Percentiles rank a stretch among this genome's conserved stretches.
Conservation (phyloP, 768 basidiomycete species). For the Rhodotorula toruloides region DNA sequence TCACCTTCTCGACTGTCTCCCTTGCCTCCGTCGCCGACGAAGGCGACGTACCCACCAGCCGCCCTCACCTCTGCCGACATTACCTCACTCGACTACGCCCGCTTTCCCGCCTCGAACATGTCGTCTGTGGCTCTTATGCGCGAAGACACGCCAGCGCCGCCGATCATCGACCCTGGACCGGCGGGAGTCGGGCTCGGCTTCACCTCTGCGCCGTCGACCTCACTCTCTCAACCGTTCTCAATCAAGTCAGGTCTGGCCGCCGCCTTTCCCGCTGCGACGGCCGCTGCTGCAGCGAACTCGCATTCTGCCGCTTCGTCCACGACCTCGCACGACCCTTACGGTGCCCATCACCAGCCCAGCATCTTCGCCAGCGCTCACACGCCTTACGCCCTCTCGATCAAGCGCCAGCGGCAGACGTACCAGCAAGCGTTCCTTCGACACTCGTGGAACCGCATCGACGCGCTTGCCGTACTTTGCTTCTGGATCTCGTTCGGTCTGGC, state of each 20-base stretch:
- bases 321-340: background rate
- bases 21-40: background rate
- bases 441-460: constrained; percentile 86
- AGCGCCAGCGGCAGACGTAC: constrained; percentile 41
- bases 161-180: background rate
- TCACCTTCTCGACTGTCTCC: constrained; percentile 2
- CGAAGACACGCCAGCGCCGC: constrained; percentile 57
- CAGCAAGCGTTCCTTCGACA: constrained; percentile 80
- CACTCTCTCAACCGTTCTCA: background rate
- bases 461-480: constrained; percentile 75
- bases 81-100: background rate
- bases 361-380: background rate
- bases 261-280: background rate
- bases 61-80: constrained; percentile 33
- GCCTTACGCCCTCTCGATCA: constrained; percentile 50
- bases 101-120: constrained; percentile 23
- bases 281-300: background rate
- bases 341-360: background rate
- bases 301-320: background rate
- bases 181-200: constrained; percentile 17
- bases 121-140: constrained; percentile 58
- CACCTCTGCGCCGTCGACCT: background rate
- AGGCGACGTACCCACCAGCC: constrained; percentile 8
- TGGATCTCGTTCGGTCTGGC: constrained; percentile 79
- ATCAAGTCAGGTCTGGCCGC: constrained; percentile 1